These are phyloP conservation scores for Nidula niveotomentosa DNA, from an alignment of 1,284 basidiomycete genomes.

Conservation along the genomic window DNA sequence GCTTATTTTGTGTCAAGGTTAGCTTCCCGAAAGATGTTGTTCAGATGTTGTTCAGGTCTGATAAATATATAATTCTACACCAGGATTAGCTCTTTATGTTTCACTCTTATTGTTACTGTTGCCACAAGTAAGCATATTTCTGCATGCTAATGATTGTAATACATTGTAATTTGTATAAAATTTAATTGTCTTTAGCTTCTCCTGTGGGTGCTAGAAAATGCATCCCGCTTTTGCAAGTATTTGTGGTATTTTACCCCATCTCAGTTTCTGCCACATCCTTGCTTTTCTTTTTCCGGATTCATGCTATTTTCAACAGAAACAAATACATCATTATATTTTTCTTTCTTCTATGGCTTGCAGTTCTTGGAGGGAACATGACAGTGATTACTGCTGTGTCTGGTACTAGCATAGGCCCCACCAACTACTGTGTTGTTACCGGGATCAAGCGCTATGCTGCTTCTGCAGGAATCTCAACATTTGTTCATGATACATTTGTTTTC, in stretches of 20 bases:
- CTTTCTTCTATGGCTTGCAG: slow-evolving; percentile 1
- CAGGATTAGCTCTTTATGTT: no score
- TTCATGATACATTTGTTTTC: background rate
- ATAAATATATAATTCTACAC: no score
- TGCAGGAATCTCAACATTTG: background rate
- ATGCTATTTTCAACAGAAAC: slow-evolving; percentile 1
- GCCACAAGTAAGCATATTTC: no score
- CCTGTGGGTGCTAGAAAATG: no score
- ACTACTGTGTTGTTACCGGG: background rate
- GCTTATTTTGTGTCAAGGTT: no score
- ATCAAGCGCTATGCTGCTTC: background rate
- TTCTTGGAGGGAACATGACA: background rate
- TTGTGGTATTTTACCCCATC: background rate
- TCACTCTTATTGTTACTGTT: no score
- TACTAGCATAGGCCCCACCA: background rate
- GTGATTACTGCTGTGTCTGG: background rate
- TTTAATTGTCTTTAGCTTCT: no score
- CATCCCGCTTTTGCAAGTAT: no score
- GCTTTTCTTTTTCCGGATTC: slow-evolving; percentile 4
- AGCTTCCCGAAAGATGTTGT: no score
- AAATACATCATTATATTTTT: background rate
- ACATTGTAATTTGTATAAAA: no score
- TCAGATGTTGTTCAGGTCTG: no score
- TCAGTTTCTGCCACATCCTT: background rate
- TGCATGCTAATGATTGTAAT: no score